Conservation (phyloP, 495 filamentous ascomycete genomes). For the Friedmanniomyces simplex region DNA sequence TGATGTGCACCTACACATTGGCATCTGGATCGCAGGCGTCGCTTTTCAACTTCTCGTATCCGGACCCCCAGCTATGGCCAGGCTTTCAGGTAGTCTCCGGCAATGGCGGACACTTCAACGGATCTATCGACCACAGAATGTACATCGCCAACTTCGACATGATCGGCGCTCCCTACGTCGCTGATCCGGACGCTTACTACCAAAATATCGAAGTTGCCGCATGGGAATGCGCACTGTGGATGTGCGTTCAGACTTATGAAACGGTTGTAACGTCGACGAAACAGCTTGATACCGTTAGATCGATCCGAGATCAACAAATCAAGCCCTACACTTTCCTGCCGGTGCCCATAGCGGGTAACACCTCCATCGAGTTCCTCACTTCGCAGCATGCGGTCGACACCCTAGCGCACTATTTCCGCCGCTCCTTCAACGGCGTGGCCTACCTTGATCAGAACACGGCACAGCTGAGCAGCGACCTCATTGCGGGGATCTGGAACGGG, state of each 20-base stretch:
- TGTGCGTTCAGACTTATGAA: neutral
- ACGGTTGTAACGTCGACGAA: neutral
- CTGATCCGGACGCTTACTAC: neutral
- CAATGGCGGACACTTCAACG: neutral
- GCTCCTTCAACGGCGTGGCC: neutral
- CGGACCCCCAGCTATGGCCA: neutral
- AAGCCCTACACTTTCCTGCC: neutral
- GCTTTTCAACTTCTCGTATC: neutral
- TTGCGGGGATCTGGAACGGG: neutral
- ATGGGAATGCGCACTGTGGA: neutral
- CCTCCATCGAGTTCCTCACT: neutral
- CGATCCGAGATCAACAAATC: neutral
- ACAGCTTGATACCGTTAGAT: neutral
- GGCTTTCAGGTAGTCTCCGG: neutral
- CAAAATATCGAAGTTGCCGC: neutral
- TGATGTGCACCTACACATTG: neutral
- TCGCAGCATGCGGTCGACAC: neutral
- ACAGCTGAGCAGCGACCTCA: neutral
- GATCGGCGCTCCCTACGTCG: neutral
- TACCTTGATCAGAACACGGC: neutral
- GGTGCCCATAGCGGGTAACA: neutral
- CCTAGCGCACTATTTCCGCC: neutral
- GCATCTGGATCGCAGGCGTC: neutral
- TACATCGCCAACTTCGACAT: neutral
- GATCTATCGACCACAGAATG: neutral